Base-by-base conservation (phyloP, 75 land plant species). In the Chamaecyparis obtusa region DNA sequence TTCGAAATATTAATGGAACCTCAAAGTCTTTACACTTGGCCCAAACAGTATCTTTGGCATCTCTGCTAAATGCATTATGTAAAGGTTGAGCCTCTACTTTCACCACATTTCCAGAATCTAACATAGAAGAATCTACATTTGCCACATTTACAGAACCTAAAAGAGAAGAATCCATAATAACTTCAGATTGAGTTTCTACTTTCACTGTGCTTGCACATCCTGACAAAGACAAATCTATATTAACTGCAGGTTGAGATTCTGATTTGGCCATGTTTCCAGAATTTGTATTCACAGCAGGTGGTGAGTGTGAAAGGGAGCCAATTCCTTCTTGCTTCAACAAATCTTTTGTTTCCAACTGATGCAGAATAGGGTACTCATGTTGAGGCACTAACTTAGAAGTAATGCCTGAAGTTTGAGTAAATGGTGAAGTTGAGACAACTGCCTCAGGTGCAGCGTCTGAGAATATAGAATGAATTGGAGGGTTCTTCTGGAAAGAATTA, bases 11-110 rank as follows among this genome's bases (percentile, higher is more conserved):
- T 10, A 41, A 44, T 81, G 83, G 83, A 81, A 81, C 14, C 30
- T 81, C 39, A 36, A 81, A 81, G 30, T 43, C 30, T n/a, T 81
- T 46, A 44, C 9, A 7, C 48, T 81, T 81, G 27, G 83, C 27
- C 83, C 83, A 81, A 81, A 81, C 46, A 3, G 30, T 4, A 81
- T 81, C 83, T 27, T 24, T 46, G 83, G 13, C 83, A 81, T 81
- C 49, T 81, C 83, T 81, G 32, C 49, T 27, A 44, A 81, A 81
- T 44, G 32, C 51, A 27, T 27, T 81, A 27, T n/a, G 48, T 36
- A 81, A 81, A 44, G 83, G 19, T 81, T 81, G 49, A 46, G 11
- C n/a, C n/a, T 81, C 48, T 46, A 27, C n/a, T 81, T 81, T 81
- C 83, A 39, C 81, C 13, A 32, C 10, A 8, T 39, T 76, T 76